Evolutionary conservation across 495 filamentous ascomycete genomes (phyloP), one percentile per base, ranked within the genome.

Genomic region (Daldinia grandis): DNA sequence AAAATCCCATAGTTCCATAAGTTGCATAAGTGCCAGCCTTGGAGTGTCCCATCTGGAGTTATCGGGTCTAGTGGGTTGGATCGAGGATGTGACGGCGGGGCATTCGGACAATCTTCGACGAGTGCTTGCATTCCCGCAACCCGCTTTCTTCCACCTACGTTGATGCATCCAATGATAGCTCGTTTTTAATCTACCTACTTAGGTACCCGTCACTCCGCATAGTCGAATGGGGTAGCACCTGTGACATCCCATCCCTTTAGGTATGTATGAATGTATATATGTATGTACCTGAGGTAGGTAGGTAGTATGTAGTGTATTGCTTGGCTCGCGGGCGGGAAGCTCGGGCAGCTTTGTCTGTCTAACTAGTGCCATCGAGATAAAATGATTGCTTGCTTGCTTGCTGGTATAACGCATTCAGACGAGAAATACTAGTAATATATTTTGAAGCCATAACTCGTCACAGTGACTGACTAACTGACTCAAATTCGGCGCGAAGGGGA

Each of bases 61-160:
- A 73, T 73, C 69, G 69, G 69, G 64, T 31, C 65, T 65, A 66
- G 65, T 58, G 70, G 58, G 65, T 58, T 62, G 69, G 64, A 72
- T 68, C 69, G 69, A 42, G 70, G 65, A 69, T 73, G 70, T 66
- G 70, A 73, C 65, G 62, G 65, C 65, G 65, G 70, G 65, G 70
- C 65, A 56, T 50, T 73, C 70, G 70, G 70, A 69, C 70, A 73
- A 73, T 69, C 70, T 73, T 54, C 44, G 25, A 69, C 65, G 57
- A 66, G 50, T 44, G 65, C 70, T 73, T 73, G 70, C 70, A 69
- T 66, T 73, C 65, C 70, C 70, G 70, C 70, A 73, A 69, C 70
- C 70, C 69, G 64, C 69, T 69, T 62, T 57, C 56, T 54, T 61
- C 33, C 15, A 68, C 47, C 14, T 55, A 63, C 54, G 10, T 38